Evolutionary conservation across 805 yeast species (phyloP).

Genomic region (Candida germanica): DNA sequence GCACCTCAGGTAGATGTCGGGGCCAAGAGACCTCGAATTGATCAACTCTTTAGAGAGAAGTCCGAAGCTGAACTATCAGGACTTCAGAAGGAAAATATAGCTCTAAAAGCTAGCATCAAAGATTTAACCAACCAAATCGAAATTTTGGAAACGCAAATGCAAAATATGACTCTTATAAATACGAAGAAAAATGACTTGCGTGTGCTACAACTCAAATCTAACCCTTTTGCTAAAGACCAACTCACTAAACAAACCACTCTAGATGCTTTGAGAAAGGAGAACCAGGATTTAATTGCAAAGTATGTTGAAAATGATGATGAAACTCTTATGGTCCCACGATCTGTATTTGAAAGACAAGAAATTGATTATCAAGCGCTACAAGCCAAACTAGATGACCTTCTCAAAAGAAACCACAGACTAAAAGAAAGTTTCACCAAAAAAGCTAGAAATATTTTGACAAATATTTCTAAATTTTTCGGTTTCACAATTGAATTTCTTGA

Average conservation of each 20-base stretch:
- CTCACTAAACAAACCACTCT: conserved; percentile 52
- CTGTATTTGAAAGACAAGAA: conserved; percentile 61
- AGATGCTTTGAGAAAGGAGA: conserved; percentile 54
- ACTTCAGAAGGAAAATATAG: conserved; percentile 38
- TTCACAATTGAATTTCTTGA: conserved; percentile 65
- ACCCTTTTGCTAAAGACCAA: conserved; percentile 64
- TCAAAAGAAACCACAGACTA: conserved; percentile 52
- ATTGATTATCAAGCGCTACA: conserved; percentile 51
- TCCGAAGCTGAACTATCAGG: conserved; percentile 13
- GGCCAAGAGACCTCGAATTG: conserved; percentile 23
- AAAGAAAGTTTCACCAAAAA: conserved; percentile 60
- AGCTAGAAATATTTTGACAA: conserved; percentile 67
- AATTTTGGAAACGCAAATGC: conserved; percentile 34
- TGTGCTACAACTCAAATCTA: conserved; percentile 60
- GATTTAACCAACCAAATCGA: conserved; percentile 34
- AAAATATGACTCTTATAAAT: conserved; percentile 20
- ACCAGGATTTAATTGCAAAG: conserved; percentile 41
- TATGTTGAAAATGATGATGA: conserved; percentile 14
- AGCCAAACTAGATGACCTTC: conserved; percentile 43
- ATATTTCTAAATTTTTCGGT: conserved; percentile 67
- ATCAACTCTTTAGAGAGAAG: conserved; percentile 18
- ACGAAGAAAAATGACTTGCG: conserved; percentile 29
- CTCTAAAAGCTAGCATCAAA: conserved; percentile 33
- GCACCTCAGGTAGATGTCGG: conserved; percentile 10
- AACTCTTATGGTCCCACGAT: conserved; percentile 48